Conservation (phyloP, 202 grass and related monocot species). For the Brachypodium distachyon region DNA sequence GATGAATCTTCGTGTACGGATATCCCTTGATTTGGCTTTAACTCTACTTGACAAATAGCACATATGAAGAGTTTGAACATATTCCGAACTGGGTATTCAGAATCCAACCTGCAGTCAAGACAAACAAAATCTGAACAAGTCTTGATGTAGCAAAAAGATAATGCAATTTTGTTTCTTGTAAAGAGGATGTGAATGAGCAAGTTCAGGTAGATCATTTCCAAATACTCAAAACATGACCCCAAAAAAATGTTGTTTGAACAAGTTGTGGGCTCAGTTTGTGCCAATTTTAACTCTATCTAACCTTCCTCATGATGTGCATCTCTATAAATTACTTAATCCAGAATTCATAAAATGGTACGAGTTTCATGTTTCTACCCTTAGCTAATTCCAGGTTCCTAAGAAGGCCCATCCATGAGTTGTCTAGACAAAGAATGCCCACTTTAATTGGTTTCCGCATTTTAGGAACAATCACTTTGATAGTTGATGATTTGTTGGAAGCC, state of each 20-base stretch:
- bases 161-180: neutral
- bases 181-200: neutral
- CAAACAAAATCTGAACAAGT: neutral
- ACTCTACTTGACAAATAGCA: slow-evolving; percentile 86
- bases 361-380: neutral
- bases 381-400: neutral
- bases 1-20: slow-evolving; percentile 69
- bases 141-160: neutral
- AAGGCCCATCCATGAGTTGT: neutral
- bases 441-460: neutral
- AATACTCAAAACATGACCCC: neutral
- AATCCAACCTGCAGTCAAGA: slow-evolving; percentile 60
- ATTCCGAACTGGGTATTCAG: slow-evolving; percentile 88
- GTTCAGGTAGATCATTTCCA: neutral
- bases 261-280: neutral
- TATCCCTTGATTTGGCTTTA: slow-evolving; percentile 83
- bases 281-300: slow-evolving; percentile 3
- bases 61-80: slow-evolving; percentile 99
- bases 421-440: neutral
- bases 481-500: neutral
- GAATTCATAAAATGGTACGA: neutral
- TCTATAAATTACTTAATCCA: neutral
- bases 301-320: neutral
- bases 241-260: neutral
- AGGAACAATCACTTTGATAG: neutral